Base-by-base conservation (phyloP, 176 grass and related monocot species). In the Zoysia japonica region DNA sequence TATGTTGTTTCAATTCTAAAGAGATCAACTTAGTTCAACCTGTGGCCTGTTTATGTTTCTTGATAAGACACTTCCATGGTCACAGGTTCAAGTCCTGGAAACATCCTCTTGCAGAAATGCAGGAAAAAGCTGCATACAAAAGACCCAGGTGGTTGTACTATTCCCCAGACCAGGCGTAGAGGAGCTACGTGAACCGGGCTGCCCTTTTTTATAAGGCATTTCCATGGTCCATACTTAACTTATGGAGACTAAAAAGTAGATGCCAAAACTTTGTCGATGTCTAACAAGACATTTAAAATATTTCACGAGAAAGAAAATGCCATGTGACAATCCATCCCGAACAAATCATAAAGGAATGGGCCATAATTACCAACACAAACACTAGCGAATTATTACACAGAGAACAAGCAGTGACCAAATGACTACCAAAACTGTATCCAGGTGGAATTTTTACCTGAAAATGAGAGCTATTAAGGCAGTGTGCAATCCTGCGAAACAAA, bases 401-500 rank as follows among this genome's bases (percentile, higher is more conserved):
- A 17, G 2, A 64, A 56, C n/a, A 71, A 50, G 5, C 5, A 14
- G 7, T 84, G 53, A 19, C 15, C 28, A 79, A 83, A 28, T 1
- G 52, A 47, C 46, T 61, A 47, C 49, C 40, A 41, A 52, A 79
- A 55, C 54, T 56, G 42, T 71, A 76, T 11, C 37, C 37, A 51
- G 43, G 55, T 38, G 53, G 11, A 83, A 37, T 74, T 45, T 61
- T 80, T 90, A 96, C 93, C 93, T 96, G 93, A 71, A 96, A 96
- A 90, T 96, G 93, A 53, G 93, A 92, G 72, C 93, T 92, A 66
- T 96, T 96, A 17, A 96, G 90, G 64, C 93, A 96, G 35, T 80
- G 87, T 0, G 86, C 86, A 78, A 96, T 87, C 77, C 88, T 84
- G 57, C 90, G 79, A 55, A 96, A 96, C 68, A 96, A 82, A 3